phyloP scores from a whole-genome alignment of 176 grass and related monocot genomes.

The Rhynchospora breviuscula region DNA sequence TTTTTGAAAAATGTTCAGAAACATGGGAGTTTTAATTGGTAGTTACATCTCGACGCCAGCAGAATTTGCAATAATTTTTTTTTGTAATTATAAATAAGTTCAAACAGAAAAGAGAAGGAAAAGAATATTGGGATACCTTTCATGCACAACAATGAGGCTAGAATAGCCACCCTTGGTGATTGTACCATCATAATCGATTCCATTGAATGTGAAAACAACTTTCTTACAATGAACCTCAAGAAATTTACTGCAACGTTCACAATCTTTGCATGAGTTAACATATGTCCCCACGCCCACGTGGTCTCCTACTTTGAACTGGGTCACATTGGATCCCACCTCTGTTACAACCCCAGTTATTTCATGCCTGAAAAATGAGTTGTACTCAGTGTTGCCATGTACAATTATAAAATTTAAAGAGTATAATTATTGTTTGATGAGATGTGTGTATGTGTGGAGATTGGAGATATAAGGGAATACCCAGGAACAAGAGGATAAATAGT shows the following conservation, averaged over 20 bases:
- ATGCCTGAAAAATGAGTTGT: constrained; percentile 40
- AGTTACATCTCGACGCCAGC: background rate
- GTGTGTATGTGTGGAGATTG: background rate
- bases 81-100: background rate
- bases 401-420: background rate
- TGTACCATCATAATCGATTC: constrained; percentile 55
- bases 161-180: constrained; percentile 84
- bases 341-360: constrained; percentile 72
- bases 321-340: constrained; percentile 53
- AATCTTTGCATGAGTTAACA: constrained; percentile 59
- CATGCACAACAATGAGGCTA: constrained; percentile 59
- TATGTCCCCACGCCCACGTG: constrained; percentile 54
- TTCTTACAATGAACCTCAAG: constrained; percentile 53
- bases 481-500: constrained; percentile 60
- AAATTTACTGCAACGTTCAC: constrained; percentile 47
- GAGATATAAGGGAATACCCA: constrained; percentile 32
- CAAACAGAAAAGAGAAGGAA: constrained; percentile 7
- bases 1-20: background rate
- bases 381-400: background rate
- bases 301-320: constrained; percentile 54
- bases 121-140: constrained; percentile 38
- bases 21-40: background rate
- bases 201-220: constrained; percentile 39
- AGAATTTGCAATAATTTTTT: background rate
- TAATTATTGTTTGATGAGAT: background rate